Evolutionary conservation across 805 yeast genomes (phyloP).

Genomic region (Suhomyces pyralidae): DNA sequence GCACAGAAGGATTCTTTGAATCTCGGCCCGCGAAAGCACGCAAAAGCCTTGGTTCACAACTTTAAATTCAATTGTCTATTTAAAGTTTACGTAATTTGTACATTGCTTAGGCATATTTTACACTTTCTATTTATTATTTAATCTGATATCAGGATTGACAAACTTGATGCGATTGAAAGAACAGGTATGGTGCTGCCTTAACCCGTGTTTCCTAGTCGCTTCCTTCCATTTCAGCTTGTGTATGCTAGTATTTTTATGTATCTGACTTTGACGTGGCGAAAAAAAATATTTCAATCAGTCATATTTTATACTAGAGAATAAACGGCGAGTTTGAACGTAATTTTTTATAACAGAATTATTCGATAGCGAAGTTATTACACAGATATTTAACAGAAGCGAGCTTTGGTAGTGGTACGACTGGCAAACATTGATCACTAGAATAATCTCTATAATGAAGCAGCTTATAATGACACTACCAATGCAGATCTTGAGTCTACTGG

Average conservation of each 20-base stretch:
- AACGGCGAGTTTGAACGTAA: neutral
- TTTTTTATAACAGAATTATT: too few relatives aligned
- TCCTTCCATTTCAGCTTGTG: neutral
- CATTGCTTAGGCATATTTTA: neutral
- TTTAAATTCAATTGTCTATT: too few relatives aligned
- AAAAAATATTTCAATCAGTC: neutral
- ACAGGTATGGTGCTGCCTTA: neutral
- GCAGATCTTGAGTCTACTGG: neutral
- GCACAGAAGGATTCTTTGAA: neutral
- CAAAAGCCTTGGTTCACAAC: neutral
- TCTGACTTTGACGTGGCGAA: neutral
- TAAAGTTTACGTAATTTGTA: neutral
- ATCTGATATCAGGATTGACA: too few relatives aligned
- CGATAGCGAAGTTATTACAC: neutral
- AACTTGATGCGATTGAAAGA: neutral
- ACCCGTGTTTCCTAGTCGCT: neutral
- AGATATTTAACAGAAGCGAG: neutral
- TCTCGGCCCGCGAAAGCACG: neutral
- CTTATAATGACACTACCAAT: neutral
- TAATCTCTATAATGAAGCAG: neutral
- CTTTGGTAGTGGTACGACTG: too few relatives aligned
- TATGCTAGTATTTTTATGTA: neutral
- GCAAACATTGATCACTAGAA: neutral
- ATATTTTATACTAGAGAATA: too few relatives aligned
- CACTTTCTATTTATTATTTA: neutral